Conservation (phyloP, 179 eudicot genomes). For the Spinacia oleracea region DNA sequence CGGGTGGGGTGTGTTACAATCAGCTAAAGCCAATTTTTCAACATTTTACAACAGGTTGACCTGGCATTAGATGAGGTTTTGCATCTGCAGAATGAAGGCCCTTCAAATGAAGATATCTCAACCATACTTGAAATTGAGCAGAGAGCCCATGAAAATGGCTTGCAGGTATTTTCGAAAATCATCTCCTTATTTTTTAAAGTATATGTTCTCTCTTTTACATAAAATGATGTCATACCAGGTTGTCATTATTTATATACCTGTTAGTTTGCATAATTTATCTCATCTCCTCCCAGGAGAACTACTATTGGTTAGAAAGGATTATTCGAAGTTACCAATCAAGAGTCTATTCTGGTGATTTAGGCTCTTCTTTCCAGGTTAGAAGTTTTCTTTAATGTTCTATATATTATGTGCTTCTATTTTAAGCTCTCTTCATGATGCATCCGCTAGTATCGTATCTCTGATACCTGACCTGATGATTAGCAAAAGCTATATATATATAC, state of each 20-base stretch:
- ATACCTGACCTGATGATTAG: not conserved
- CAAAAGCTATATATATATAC: not conserved
- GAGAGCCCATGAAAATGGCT: slow-evolving; percentile 91
- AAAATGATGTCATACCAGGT: not conserved
- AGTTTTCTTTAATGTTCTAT: not conserved
- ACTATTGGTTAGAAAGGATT: slow-evolving; percentile 78
- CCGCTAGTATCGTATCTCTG: not conserved
- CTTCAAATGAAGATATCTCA: slow-evolving; percentile 69
- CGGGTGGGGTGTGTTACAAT: not conserved
- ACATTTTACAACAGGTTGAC: slow-evolving; percentile 55
- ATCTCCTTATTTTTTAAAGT: slow-evolving; percentile 1
- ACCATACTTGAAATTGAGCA: slow-evolving; percentile 87
- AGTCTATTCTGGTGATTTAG: slow-evolving; percentile 68
- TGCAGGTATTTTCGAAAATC: slow-evolving; percentile 49
- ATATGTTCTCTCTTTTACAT: not conserved
- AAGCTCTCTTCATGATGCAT: not conserved
- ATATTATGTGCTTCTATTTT: not conserved
- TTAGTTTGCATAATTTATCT: not conserved
- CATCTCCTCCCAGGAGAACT: slow-evolving; percentile 54
- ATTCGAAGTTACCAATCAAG: slow-evolving; percentile 83
- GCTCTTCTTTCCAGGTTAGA: slow-evolving; percentile 67
- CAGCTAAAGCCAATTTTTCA: not conserved
- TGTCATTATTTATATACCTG: not conserved
- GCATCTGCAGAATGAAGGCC: slow-evolving; percentile 81
- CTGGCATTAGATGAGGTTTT: slow-evolving; percentile 72